Conservation (phyloP, 192 early-diverging fungal genomes). For the Coemansia sp. region DNA sequence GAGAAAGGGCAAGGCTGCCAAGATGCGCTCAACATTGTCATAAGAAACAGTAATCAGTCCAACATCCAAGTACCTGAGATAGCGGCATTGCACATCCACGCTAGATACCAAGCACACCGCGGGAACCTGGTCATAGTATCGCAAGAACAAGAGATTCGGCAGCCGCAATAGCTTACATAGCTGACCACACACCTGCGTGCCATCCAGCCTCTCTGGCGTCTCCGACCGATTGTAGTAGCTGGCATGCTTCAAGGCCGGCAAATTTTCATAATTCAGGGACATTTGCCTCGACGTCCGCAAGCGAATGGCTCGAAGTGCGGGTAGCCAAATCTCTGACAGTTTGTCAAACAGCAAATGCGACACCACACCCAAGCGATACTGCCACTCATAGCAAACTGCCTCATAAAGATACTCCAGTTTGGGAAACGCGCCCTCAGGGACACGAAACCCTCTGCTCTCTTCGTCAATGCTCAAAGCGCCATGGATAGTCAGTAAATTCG, state of each 20-base stretch:
- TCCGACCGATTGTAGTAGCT: slow-evolving; percentile 9
- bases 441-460: background rate
- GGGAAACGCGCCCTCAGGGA: slow-evolving; percentile 16
- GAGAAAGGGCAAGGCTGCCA: background rate
- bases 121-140: slow-evolving; percentile 23
- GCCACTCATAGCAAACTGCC: slow-evolving; percentile 3
- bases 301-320: background rate
- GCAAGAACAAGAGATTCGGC: background rate
- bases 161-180: slow-evolving; percentile 4
- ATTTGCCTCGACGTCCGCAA: slow-evolving; percentile 6
- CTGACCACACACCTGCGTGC: background rate
- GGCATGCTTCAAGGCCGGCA: slow-evolving; percentile 6
- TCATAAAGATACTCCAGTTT: slow-evolving; percentile 14
- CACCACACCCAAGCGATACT: slow-evolving; percentile 4
- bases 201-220: background rate
- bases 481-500: background rate
- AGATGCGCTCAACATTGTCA: background rate
- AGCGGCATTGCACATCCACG: background rate
- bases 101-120: background rate
- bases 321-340: slow-evolving; percentile 4
- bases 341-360: slow-evolving; percentile 25
- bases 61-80: slow-evolving; percentile 15
- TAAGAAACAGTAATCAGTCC: slow-evolving; percentile 19
- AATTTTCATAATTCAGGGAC: background rate
- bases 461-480: slow-evolving; percentile 13